Conservation (phyloP, 805 yeast species). For the Sugiyamaella floridensis region DNA sequence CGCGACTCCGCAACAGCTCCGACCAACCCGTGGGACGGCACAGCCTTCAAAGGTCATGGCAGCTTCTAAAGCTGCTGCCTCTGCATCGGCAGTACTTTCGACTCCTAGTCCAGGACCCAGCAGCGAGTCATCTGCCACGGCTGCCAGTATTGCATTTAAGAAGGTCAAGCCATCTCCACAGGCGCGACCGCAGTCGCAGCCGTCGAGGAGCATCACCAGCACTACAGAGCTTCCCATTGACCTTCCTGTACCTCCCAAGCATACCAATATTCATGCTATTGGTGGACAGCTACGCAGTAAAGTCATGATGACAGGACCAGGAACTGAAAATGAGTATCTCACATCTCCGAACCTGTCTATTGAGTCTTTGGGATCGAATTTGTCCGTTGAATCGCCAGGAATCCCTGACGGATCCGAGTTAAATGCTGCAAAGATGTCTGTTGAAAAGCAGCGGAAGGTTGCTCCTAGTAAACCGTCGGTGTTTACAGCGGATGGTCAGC, state of each 20-base stretch:
- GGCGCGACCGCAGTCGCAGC: neutral
- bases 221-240: neutral
- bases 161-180: neutral
- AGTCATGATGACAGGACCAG: neutral
- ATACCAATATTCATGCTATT: neutral
- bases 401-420: neutral
- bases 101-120: neutral
- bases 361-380: neutral
- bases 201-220: neutral
- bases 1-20: neutral
- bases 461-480: neutral
- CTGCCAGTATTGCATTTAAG: constrained; percentile 3
- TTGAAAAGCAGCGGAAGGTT: neutral
- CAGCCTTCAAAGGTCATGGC: neutral
- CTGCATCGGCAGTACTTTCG: neutral
- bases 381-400: neutral
- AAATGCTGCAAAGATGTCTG: constrained; percentile 1
- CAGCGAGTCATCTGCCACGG: neutral
- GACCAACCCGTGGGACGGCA: neutral
- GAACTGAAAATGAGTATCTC: neutral
- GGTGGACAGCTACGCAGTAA: neutral
- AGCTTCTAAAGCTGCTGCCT: neutral
- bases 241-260: neutral
- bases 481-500: neutral
- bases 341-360: neutral